Evolutionary conservation across 2,329 filamentous ascomycete genomes (phyloP).

Genomic region (Ophiocordyceps robertsii): DNA sequence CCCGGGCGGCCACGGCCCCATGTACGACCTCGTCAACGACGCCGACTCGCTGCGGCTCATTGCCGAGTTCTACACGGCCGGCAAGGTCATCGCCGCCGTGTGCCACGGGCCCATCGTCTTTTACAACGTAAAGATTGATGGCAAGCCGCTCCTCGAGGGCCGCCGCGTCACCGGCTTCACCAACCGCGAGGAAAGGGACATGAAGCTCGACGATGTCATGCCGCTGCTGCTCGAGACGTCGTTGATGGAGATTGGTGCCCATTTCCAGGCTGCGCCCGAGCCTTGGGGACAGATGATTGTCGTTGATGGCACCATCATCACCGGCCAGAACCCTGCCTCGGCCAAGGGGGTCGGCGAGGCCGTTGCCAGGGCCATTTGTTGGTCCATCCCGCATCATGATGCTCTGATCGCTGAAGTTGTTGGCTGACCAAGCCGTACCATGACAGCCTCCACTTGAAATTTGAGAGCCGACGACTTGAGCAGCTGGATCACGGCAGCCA

Average conservation of each 20-base stretch:
- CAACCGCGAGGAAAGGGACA: slow-evolving; percentile 40
- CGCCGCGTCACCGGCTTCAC: slow-evolving; percentile 48
- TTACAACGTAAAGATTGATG: slow-evolving; percentile 40
- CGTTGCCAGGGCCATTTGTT: slow-evolving; percentile 30
- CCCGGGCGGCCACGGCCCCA: slow-evolving; percentile 47
- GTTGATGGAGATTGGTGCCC: slow-evolving; percentile 36
- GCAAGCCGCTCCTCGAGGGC: slow-evolving; percentile 39
- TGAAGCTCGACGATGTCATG: slow-evolving; percentile 35
- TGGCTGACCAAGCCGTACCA: not conserved
- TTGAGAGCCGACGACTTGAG: too few relatives aligned
- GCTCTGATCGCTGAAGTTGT: too few relatives aligned
- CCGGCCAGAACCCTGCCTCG: slow-evolving; percentile 44
- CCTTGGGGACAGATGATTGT: slow-evolving; percentile 35
- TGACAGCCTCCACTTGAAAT: too few relatives aligned
- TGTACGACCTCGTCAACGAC: slow-evolving; percentile 53
- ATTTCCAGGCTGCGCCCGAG: slow-evolving; percentile 40
- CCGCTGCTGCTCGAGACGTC: slow-evolving; percentile 46
- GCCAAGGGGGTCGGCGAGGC: slow-evolving; percentile 37
- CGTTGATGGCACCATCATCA: slow-evolving; percentile 38
- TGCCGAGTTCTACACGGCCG: slow-evolving; percentile 44
- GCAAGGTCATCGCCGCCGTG: slow-evolving; percentile 52
- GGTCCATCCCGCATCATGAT: not conserved
- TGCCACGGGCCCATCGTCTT: slow-evolving; percentile 57
- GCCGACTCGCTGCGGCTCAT: slow-evolving; percentile 44
- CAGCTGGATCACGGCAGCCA: too few relatives aligned